Evolutionary conservation across 352 stramenopile species (phyloP).

Genomic region (Pseudoperonospora humuli): DNA sequence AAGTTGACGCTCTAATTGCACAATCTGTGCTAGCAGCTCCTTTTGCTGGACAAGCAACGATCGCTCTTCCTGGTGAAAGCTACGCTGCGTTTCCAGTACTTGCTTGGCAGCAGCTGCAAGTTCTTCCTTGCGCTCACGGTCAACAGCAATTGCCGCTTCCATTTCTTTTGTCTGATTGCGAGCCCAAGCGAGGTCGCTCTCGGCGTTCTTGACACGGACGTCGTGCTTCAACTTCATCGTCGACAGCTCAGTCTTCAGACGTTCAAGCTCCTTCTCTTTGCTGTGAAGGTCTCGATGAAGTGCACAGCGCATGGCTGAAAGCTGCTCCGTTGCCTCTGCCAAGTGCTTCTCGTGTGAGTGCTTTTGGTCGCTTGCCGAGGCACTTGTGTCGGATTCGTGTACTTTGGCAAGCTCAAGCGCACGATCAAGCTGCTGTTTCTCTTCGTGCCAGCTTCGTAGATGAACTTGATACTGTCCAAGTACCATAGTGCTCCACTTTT

Average conservation of each 20-base stretch:
- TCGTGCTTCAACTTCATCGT: constrained; percentile 60
- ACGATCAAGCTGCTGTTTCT: constrained; percentile 24
- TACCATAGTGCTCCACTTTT: constrained; percentile 37
- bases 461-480: constrained; percentile 46
- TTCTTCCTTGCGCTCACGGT: constrained; percentile 26
- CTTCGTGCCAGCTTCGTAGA: constrained; percentile 21
- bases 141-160: constrained; percentile 26
- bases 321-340: constrained; percentile 36
- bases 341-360: constrained; percentile 37
- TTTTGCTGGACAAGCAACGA: constrained; percentile 46
- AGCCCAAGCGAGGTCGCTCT: constrained; percentile 46
- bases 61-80: constrained; percentile 49
- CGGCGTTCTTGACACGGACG: constrained; percentile 36
- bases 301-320: constrained; percentile 37
- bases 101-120: constrained; percentile 26
- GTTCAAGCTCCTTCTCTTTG: constrained; percentile 41
- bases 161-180: constrained; percentile 42
- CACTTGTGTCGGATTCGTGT: constrained; percentile 20
- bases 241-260: constrained; percentile 32
- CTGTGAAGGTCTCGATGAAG: constrained; percentile 38
- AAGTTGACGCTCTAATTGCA: constrained; percentile 46
- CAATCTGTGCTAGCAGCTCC: constrained; percentile 45
- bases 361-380: constrained; percentile 43
- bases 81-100: constrained; percentile 40
- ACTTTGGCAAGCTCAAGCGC: constrained; percentile 17